Evolutionary conservation across 2,329 filamentous ascomycete genomes (phyloP), one percentile per base, ranked within the genome.

Genomic region (Phaeosphaeria sp.): DNA sequence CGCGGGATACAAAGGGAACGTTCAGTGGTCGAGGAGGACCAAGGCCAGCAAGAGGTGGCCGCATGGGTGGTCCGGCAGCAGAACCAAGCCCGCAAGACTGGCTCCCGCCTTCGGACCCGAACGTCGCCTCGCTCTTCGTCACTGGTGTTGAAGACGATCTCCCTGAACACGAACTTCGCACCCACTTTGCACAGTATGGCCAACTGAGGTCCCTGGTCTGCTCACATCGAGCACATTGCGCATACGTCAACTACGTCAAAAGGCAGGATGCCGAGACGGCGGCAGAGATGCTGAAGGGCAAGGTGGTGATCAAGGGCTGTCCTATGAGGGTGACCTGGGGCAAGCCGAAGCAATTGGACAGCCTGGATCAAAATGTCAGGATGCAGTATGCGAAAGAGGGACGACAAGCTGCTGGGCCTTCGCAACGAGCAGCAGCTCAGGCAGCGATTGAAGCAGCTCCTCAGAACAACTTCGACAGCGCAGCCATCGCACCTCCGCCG

Each of bases 141-240:
- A 97, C 94, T 0, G 96, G 95, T 9, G 88, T 99, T 1, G 95
- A 99, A 77, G 95, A 99, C 73, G 95, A 99, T 71, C 83, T 99
- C 6, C 93, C 94, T 1, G 95, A 99, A 77, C 89, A 93, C 78
- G 93, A 93, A 70, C 83, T 99, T 23, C 90, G 95, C 48, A 90
- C 92, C 2, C 95, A 96, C 77, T 99, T 99, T 81, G 88, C 92
- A 59, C 86, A 87, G 18, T 93, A 93, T 69, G 95, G 95, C 62
- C 92, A 94, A 72, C 89, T 99, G 59, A 91, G 95, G 69, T 97
- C 93, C 23, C 81, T 99, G 17, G 90, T 99, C 39, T 98, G 95
- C 78, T 97, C 93, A 6, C 95, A 99, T 80, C 93, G 96, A 81
- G 94, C 94, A 17, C 95, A 98, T 73, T 98, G 93, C 76, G 95